A percentile compares a stretch with the other conserved stretches of the same genome.
Evolutionary conservation across 2,329 filamentous ascomycete species (phyloP).

Genomic region (Catunica adiposa): DNA sequence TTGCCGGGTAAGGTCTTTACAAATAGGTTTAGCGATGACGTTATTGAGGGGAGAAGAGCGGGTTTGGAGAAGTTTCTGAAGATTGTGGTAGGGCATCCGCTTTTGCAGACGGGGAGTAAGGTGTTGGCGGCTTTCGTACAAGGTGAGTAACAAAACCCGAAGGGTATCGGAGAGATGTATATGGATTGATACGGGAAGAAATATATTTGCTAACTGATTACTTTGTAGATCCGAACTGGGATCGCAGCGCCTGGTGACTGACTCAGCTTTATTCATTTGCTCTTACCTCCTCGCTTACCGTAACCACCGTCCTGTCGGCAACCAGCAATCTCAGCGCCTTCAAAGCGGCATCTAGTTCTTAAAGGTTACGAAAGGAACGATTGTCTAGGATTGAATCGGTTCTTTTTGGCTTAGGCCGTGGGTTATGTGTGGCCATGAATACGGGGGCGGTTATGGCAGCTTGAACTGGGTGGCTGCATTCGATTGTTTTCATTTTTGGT

Average conservation of each 20-base stretch:
- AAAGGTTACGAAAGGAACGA: not conserved
- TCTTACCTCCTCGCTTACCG: not conserved
- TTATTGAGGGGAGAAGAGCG: constrained; percentile 85
- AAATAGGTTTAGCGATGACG: constrained; percentile 93
- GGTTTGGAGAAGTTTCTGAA: constrained; percentile 90
- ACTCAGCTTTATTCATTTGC: not conserved
- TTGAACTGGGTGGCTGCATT: no score
- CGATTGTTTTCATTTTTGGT: no score
- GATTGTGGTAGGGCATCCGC: constrained; percentile 91
- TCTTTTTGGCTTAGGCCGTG: not conserved
- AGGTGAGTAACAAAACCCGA: no score
- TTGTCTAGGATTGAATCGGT: not conserved
- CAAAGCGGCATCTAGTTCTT: not conserved
- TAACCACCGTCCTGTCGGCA: not conserved
- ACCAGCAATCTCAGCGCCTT: not conserved
- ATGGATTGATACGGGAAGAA: not conserved
- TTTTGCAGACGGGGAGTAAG: constrained; percentile 94
- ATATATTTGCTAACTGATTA: not conserved
- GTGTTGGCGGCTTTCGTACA: constrained; percentile 93
- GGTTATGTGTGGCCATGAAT: no score
- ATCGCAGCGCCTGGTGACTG: constrained; percentile 69
- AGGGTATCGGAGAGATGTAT: not conserved
- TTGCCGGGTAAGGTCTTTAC: constrained; percentile 95
- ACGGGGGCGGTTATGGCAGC: no score
- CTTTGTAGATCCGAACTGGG: constrained; percentile 65